phyloP scores from a whole-genome alignment of 805 yeast species.

The Yarrowia bubula region DNA sequence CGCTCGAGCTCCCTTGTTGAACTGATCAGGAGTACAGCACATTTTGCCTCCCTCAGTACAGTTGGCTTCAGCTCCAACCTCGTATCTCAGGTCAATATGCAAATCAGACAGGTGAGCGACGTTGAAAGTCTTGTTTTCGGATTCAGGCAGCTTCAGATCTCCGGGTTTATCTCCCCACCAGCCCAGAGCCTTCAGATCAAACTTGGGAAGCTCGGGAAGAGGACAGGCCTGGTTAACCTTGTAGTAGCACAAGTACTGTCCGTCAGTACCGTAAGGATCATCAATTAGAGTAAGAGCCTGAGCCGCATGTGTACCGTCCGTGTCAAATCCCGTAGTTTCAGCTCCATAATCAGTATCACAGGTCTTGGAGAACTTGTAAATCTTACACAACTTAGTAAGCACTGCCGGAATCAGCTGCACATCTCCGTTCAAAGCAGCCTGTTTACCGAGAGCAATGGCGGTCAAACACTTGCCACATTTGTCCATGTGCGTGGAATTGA shows the following conservation, averaged over 20 bases:
- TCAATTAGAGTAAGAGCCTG: slow-evolving; percentile 50
- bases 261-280: slow-evolving; percentile 53
- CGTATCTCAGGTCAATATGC: slow-evolving; percentile 54
- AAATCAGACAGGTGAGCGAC: slow-evolving; percentile 67
- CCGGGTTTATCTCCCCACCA: slow-evolving; percentile 49
- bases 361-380: slow-evolving; percentile 4
- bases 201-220: slow-evolving; percentile 46
- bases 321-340: neutral
- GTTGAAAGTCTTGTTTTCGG: slow-evolving; percentile 46
- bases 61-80: slow-evolving; percentile 47
- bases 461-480: slow-evolving; percentile 20
- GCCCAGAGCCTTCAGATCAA: slow-evolving; percentile 42
- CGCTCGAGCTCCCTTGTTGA: slow-evolving; percentile 21
- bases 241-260: slow-evolving; percentile 60
- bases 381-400: neutral
- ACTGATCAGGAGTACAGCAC: slow-evolving; percentile 51
- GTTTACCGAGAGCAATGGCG: neutral
- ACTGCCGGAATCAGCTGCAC: neutral
- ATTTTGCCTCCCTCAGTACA: slow-evolving; percentile 45
- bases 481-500: slow-evolving; percentile 12
- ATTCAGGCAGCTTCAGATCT: slow-evolving; percentile 29
- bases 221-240: slow-evolving; percentile 50
- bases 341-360: neutral
- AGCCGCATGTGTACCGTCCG: slow-evolving; percentile 42
- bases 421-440: slow-evolving; percentile 6